Base-by-base conservation (phyloP, 2,329 filamentous ascomycete species). In the Harringtonia lauricola region DNA sequence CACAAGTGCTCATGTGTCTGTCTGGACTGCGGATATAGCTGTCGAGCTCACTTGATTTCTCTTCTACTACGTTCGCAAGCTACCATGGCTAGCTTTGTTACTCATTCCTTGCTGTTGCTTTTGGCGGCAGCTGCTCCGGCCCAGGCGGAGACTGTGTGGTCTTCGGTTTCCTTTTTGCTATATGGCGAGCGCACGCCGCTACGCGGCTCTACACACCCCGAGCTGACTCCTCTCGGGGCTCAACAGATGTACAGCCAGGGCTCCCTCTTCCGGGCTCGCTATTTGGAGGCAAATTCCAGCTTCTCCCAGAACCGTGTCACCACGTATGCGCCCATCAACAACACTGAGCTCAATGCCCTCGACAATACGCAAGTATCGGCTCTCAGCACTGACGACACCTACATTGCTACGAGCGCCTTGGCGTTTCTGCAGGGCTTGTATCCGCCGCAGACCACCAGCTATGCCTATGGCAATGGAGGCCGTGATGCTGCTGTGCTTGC, bases 391-490 rank as follows among this genome's bases (percentile, higher is more conserved):
- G 55, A 60, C 5, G 64, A 71, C 41, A 57, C 61, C 22, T 70
- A 64, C 54, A 55, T 89, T 28, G 74, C 79, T 41, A 79, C 73
- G 47, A 79, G 85, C 3, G 86, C 85, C 29, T 66, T 76, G 41
- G 86, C 81, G 1, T 94, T 94, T 61, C 64, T 92, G 52, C 88
- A 95, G 58, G 87, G 83, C 5, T 68, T 95, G 4, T 95, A 94
- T 56, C 87, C 88, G 3, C 85, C 86, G 0, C 71, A 74, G 1
- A 68, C 68, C 4, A 47, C 54, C 10, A 50, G 54, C 1, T 65
- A 63, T 28, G 54, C 60, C 7, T 55, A 59, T 5, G 57, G 65
- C 2, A 65, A 65, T 14, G 59, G 57, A 15, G 59, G 60, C 19
- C 48, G 51, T 4, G 51, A 49, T 0, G 49, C 51, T 1, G 53